Evolutionary conservation across 257 asterid species (phyloP), one percentile per base, ranked within the genome.

Genomic region (Henckelia pumila): DNA sequence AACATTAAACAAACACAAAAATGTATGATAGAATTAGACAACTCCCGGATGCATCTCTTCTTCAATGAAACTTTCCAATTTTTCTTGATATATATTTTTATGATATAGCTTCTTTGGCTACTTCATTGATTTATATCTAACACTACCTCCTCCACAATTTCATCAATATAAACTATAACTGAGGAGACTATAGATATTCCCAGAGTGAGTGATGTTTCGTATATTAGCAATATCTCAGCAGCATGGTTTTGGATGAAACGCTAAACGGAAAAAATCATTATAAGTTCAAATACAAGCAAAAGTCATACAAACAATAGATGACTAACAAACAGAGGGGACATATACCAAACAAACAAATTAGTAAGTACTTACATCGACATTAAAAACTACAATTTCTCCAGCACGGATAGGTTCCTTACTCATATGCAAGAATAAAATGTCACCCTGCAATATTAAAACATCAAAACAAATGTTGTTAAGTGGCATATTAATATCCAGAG

Each of bases 321-420:
- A 25, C 50, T 33, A 56, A 55, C 69, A 74, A 44, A 53, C 29
- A 64, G 57, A 67, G 26, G 64, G 69, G 21, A 49, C 23, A 24
- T 50, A 3, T 33, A 64, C 16, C 32, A 59, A 61, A 29, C 32
- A 59, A 61, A 29, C 57, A 13, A 55, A 47, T 10, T 16, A 63
- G 65, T 35, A 67, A 66, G 29, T 66, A 76, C 99, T 8, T 86
- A 94, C 99, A 44, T 94, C 97, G 70, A 94, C 84, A 76, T 94
- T 94, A 71, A 94, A 94, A 64, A 94, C 99, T 30, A 94, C 99
- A 55, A 94, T 94, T 83, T 94, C 99, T 80, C 99, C 99, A 26
- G 99, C 86, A 30, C 99, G 99, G 78, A 94, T 88, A 63, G 99
- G 99, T 50, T 87, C 97, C 58, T 94, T 81, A 69, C 88, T 87